Percentiles rank a stretch among this genome's conserved stretches.
Evolutionary conservation across 2,329 filamentous ascomycete species (phyloP).

Genomic region (Trichoderma atrobrunneum): DNA sequence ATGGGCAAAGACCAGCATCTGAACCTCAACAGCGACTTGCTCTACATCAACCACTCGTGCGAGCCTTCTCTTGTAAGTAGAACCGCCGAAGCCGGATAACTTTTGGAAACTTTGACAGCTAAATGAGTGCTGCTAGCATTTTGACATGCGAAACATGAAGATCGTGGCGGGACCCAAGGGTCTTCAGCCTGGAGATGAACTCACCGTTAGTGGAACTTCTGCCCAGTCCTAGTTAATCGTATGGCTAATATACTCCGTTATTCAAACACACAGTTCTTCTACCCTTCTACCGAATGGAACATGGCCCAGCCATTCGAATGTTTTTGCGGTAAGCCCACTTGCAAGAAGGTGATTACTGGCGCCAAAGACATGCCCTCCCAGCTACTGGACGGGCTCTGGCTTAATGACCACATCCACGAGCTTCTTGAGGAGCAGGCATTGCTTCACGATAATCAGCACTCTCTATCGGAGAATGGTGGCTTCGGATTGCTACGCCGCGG

Average conservation of each 20-base stretch:
- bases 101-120: neutral
- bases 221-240: neutral
- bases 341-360: slow-evolving; percentile 61
- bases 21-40: slow-evolving; percentile 62
- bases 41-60: slow-evolving; percentile 68
- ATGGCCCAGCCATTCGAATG: slow-evolving; percentile 73
- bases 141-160: slow-evolving; percentile 56
- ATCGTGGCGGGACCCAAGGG: slow-evolving; percentile 58
- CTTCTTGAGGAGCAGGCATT: slow-evolving; percentile 45
- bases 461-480: slow-evolving; percentile 11
- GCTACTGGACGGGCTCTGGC: slow-evolving; percentile 57
- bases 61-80: slow-evolving; percentile 60
- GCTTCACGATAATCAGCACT: neutral
- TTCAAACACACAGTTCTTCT: slow-evolving; percentile 65
- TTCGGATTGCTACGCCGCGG: slow-evolving; percentile 38
- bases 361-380: slow-evolving; percentile 56
- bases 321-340: slow-evolving; percentile 55
- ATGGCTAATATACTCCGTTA: no score
- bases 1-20: slow-evolving; percentile 54
- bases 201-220: slow-evolving; percentile 44
- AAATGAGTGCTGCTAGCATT: slow-evolving; percentile 44
- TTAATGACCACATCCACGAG: slow-evolving; percentile 60
- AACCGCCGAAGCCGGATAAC: no score
- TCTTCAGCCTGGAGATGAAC: slow-evolving; percentile 54
- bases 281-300: slow-evolving; percentile 70